phyloP scores from a whole-genome alignment of 1,284 basidiomycete species.

The Ustilago tritici region DNA sequence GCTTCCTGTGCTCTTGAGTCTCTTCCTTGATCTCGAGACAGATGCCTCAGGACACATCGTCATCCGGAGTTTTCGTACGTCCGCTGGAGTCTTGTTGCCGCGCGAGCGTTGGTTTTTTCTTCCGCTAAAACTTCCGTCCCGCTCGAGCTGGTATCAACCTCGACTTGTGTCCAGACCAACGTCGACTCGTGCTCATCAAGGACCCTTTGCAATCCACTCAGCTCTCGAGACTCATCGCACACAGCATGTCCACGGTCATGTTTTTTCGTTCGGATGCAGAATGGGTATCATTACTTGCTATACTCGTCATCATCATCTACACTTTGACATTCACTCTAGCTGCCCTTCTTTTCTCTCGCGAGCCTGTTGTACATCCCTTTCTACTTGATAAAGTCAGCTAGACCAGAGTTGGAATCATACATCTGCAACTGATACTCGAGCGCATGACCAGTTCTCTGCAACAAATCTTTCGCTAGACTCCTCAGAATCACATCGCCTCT shows the following conservation, averaged over 20 bases:
- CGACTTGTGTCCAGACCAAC: background rate
- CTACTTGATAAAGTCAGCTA: background rate
- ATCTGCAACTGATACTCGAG: conserved; percentile 35
- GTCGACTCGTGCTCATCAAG: too few species aligned
- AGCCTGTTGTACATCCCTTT: background rate
- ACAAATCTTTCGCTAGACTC: conserved; percentile 24
- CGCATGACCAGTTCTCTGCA: conserved; percentile 13
- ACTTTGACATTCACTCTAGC: too few species aligned
- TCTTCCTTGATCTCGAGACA: background rate
- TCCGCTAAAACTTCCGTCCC: background rate
- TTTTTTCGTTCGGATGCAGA: too few species aligned
- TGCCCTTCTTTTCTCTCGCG: background rate
- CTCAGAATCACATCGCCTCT: conserved; percentile 27
- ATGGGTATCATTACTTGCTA: background rate
- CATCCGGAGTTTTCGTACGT: background rate
- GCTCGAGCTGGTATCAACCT: background rate
- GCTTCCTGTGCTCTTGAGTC: background rate
- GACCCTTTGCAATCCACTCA: background rate
- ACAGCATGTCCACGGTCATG: too few species aligned
- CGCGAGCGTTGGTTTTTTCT: background rate
- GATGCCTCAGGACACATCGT: background rate
- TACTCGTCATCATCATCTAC: background rate
- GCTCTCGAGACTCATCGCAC: too few species aligned
- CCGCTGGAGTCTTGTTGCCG: background rate
- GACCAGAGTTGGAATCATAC: background rate